Conservation (phyloP, 768 basidiomycete genomes). For the Suillus tomentosus region DNA sequence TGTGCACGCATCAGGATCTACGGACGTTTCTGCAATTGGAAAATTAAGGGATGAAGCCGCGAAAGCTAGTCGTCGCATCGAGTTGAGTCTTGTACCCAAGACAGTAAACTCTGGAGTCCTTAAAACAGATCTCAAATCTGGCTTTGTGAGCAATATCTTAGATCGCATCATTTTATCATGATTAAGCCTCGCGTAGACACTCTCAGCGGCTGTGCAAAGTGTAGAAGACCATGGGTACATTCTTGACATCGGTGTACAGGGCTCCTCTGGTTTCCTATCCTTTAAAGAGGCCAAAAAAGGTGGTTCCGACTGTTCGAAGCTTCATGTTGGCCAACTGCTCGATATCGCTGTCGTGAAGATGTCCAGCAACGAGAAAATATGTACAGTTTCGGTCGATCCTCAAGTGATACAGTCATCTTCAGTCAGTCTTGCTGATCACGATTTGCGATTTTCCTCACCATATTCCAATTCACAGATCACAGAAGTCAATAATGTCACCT, state of each 20-base stretch:
- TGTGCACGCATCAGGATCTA: slow-evolving; percentile 67
- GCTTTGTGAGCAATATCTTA: slow-evolving; percentile 60
- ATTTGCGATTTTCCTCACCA: slow-evolving; percentile 6
- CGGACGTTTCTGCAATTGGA: slow-evolving; percentile 56
- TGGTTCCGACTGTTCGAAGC: slow-evolving; percentile 29
- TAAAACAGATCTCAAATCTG: slow-evolving; percentile 73
- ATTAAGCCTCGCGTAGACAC: slow-evolving; percentile 46
- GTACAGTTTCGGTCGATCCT: slow-evolving; percentile 68
- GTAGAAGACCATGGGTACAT: slow-evolving; percentile 97
- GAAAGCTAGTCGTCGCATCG: slow-evolving; percentile 74
- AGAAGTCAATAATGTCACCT: slow-evolving; percentile 70
- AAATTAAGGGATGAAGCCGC: slow-evolving; percentile 67
- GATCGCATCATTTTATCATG: slow-evolving; percentile 10
- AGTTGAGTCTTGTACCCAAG: slow-evolving; percentile 82
- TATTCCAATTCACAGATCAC: slow-evolving; percentile 49
- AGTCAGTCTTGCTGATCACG: slow-evolving; percentile 42
- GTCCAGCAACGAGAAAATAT: slow-evolving; percentile 52
- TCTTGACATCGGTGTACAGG: slow-evolving; percentile 80
- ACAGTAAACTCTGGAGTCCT: slow-evolving; percentile 80
- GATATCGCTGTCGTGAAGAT: slow-evolving; percentile 66
- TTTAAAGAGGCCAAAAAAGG: slow-evolving; percentile 76
- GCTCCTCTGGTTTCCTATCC: slow-evolving; percentile 81
- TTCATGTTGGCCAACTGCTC: slow-evolving; percentile 70
- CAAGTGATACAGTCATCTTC: slow-evolving; percentile 50
- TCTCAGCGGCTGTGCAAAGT: slow-evolving; percentile 79